Conservation (phyloP, 1,284 basidiomycete species). For the Laetiporus sulphureus region DNA sequence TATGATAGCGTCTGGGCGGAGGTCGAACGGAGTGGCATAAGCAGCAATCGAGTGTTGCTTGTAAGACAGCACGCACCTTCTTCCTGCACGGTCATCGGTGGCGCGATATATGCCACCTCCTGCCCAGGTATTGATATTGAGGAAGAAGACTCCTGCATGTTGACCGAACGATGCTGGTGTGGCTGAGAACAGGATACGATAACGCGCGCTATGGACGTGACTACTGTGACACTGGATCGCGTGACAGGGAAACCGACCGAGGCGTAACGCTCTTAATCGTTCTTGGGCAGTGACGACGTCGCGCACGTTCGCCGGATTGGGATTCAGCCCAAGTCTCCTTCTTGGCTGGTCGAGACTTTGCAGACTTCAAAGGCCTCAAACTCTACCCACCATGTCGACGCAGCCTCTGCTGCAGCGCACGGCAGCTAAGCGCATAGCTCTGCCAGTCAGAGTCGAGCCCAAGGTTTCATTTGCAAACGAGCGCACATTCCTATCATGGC, state of each 20-base stretch:
- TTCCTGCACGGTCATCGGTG: constrained; percentile 54
- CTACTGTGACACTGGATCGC: no score
- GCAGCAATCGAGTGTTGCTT: background rate
- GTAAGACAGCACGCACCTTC: constrained; percentile 42
- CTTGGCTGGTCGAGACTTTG: constrained; percentile 8
- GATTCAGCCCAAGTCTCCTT: constrained; percentile 18
- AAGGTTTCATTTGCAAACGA: constrained; percentile 96
- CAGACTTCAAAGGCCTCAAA: constrained; percentile 10
- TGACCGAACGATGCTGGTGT: no score
- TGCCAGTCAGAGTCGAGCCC: constrained; percentile 90
- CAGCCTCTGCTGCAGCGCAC: constrained; percentile 97
- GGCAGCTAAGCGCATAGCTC: constrained; percentile 90
- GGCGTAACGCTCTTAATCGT: no score
- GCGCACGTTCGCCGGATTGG: constrained; percentile 32
- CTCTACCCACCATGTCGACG: constrained; percentile 71
- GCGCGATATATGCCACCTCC: constrained; percentile 25
- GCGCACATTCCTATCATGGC: constrained; percentile 93
- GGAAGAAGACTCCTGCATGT: constrained; percentile 1
- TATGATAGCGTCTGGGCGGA: constrained; percentile 63
- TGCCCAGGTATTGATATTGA: background rate
- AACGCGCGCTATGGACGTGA: no score
- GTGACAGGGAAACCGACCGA: no score
- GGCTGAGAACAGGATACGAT: no score
- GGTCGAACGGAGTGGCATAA: background rate
- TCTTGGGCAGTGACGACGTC: constrained; percentile 19